Base-by-base conservation (phyloP, 2,329 filamentous ascomycete species). In the Arachnomyces sp. region DNA sequence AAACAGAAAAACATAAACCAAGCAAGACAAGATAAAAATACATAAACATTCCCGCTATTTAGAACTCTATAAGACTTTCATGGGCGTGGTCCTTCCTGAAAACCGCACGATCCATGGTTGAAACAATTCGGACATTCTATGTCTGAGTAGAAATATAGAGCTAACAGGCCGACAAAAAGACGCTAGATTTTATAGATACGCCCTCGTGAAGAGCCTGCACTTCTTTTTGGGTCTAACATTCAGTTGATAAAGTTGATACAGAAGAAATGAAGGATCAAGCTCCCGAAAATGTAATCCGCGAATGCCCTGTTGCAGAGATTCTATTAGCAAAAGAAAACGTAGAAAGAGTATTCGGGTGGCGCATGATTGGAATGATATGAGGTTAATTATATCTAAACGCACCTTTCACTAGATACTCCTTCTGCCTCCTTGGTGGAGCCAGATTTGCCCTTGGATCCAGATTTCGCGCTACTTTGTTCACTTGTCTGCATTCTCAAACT, bases 171-270 rank as follows among this genome's bases (percentile, higher is more conserved):
- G n/a, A n/a, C n/a, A n/a, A n/a, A n/a, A n/a, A n/a, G n/a, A n/a
- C n/a, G n/a, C n/a, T n/a, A n/a, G n/a, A n/a, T n/a, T n/a, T n/a
- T n/a, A n/a, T n/a, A n/a, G n/a, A 40, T 25, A 43, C 31, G 31
- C 25, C 18, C 12, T n/a, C 20, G 20, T 7, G n/a, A 36, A 13
- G 17, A 9, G 3, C 7, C 25, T 34, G 14, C 32, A 34, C 8
- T 34, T 34, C 14, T 34, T 34, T 8, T 15, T 28, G n/a, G 15
- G 9, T 9, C 20, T 9, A 25, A 25, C 20, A 25, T 52, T 72
- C 74, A 98, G 76, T 98, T 98, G 72, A 98, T 96, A 66, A 98
- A 98, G 76, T 98, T 98, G 63, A 96, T 81, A 68, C 89, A 95
- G 74, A 98, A 98, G 71, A 96, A 94, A 71, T 98, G 92, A 63